Evolutionary conservation across 2,329 filamentous ascomycete species (phyloP).

Genomic region (Sporothrix protearum): DNA sequence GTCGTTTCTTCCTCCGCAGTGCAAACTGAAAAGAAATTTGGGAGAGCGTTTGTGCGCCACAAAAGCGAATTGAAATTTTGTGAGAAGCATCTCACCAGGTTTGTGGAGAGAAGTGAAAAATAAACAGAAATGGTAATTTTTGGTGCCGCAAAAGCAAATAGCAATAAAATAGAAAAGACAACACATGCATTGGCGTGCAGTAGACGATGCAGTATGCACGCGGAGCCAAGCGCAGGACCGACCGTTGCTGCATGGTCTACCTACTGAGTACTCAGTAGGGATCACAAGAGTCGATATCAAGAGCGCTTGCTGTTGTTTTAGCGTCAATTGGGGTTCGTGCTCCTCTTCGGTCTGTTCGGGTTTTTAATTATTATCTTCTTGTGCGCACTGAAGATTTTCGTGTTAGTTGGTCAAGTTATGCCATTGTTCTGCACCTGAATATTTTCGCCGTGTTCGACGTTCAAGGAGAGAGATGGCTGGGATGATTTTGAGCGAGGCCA

Average conservation of each 20-base stretch:
- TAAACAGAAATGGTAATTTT: not conserved
- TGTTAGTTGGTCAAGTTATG: not conserved
- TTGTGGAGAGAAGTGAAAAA: not conserved
- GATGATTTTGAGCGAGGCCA: not conserved
- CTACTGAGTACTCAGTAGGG: too few relatives aligned
- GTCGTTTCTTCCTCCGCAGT: not conserved
- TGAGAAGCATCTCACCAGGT: too few relatives aligned
- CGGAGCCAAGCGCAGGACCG: not conserved
- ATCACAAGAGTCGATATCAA: not conserved
- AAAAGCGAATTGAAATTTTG: not conserved
- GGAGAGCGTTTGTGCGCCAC: not conserved
- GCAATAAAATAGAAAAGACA: not conserved
- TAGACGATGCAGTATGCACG: constrained; percentile 10
- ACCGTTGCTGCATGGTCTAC: not conserved
- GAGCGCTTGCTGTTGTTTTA: not conserved
- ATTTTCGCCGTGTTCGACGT: not conserved
- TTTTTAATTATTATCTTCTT: not conserved
- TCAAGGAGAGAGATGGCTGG: not conserved
- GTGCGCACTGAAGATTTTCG: too few relatives aligned
- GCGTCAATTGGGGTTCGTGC: not conserved
- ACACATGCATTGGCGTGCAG: constrained; percentile 16
- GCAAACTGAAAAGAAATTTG: not conserved
- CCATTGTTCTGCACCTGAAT: not conserved
- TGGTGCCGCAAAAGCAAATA: not conserved
- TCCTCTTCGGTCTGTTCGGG: not conserved